Conservation (phyloP, 345 rosid species). For the Populus davidiana region DNA sequence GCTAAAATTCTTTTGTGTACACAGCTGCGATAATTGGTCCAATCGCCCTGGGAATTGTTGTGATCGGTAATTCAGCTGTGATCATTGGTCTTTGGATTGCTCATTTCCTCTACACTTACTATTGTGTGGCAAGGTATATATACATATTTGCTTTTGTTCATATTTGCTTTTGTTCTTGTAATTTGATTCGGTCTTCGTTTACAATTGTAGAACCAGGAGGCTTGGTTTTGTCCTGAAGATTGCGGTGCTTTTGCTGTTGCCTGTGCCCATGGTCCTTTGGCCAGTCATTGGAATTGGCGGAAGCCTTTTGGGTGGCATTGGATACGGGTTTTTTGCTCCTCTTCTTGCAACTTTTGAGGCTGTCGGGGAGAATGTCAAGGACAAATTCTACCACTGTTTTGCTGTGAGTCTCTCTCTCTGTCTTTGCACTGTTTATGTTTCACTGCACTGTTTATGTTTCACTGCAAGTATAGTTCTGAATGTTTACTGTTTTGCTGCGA, state of each 20-base stretch:
- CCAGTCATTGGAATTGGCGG: slow-evolving; percentile 58
- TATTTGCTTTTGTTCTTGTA: neutral
- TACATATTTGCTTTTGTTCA: neutral
- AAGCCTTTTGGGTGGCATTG: slow-evolving; percentile 70
- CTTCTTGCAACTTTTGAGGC: slow-evolving; percentile 78
- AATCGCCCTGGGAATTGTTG: slow-evolving; percentile 43
- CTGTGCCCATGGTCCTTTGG: slow-evolving; percentile 69
- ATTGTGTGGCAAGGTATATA: slow-evolving; percentile 61
- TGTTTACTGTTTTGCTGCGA: neutral
- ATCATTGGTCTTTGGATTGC: slow-evolving; percentile 78
- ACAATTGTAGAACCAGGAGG: slow-evolving; percentile 55
- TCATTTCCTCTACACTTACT: slow-evolving; percentile 73
- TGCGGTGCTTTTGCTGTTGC: slow-evolving; percentile 47
- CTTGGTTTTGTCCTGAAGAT: slow-evolving; percentile 68
- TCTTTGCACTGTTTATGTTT: neutral
- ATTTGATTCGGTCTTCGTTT: neutral
- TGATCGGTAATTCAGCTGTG: slow-evolving; percentile 55
- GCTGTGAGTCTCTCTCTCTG: slow-evolving; percentile 37
- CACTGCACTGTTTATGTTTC: neutral
- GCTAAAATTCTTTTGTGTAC: neutral
- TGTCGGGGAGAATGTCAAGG: slow-evolving; percentile 52
- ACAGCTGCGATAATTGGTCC: slow-evolving; percentile 60
- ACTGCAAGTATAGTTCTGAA: neutral
- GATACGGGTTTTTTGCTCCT: slow-evolving; percentile 73
- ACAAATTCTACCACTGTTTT: slow-evolving; percentile 72